Percentiles rank a stretch among this genome's conserved stretches.
phyloP scores from a whole-genome alignment of 2,329 filamentous ascomycete genomes.

The Endocalyx cinctus region DNA sequence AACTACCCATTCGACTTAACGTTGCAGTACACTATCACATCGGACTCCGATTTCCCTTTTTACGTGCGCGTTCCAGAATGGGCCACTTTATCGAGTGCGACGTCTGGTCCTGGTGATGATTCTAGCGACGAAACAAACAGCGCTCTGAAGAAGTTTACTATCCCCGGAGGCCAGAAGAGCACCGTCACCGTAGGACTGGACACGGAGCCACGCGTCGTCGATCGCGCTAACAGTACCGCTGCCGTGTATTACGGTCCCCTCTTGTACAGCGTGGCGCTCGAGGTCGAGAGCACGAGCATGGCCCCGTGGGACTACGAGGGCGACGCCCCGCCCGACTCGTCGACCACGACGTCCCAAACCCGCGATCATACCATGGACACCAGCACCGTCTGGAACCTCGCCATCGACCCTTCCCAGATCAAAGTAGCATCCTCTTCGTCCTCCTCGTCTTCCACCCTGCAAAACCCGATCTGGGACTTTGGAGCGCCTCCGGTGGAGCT shows the following conservation, averaged over 20 bases:
- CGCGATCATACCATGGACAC: constrained; percentile 1
- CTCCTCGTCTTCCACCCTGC: no score
- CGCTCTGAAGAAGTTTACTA: neutral
- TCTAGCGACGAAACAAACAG: neutral
- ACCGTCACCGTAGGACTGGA: constrained; percentile 25
- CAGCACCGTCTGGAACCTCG: constrained; percentile 1
- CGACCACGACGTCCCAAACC: constrained; percentile 1
- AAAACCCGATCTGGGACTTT: constrained; percentile 24
- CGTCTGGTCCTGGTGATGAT: no score
- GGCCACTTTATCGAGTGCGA: no score
- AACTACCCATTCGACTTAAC: constrained; percentile 1
- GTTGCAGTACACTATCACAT: neutral
- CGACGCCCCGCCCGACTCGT: neutral
- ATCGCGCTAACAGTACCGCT: neutral
- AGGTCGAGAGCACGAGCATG: neutral
- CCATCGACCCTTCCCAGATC: constrained; percentile 24
- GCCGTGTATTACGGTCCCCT: constrained; percentile 1
- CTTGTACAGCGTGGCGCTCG: constrained; percentile 2
- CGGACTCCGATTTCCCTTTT: neutral
- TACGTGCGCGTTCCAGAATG: neutral
- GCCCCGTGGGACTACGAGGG: neutral
- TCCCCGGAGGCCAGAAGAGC: neutral
- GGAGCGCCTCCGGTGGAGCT: constrained; percentile 26
- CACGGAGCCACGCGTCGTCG: neutral
- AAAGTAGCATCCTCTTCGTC: no score